Evolutionary conservation across 1,284 basidiomycete species (phyloP).

Genomic region (Heliocybe sulcata): DNA sequence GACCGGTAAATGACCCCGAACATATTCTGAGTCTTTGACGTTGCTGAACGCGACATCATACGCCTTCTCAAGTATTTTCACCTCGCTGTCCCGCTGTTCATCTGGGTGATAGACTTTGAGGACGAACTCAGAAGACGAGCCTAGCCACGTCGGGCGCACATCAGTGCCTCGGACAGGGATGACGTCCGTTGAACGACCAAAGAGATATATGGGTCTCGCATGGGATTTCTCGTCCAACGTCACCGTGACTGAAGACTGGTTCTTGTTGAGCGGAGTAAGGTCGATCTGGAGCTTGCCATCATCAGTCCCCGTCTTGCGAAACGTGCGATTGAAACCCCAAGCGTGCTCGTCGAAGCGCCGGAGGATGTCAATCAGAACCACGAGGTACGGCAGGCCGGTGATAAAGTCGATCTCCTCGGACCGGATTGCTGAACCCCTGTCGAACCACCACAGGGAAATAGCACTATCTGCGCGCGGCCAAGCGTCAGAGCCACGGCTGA

Average conservation of each 20-base stretch:
- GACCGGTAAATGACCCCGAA: conserved; percentile 13
- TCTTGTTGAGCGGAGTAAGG: not conserved
- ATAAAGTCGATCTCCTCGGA: conserved; percentile 4
- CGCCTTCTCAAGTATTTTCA: conserved; percentile 11
- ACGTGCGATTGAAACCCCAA: conserved; percentile 1
- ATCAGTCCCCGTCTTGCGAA: not conserved
- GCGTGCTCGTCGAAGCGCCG: conserved; percentile 3
- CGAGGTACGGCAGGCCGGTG: not conserved
- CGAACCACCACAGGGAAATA: conserved; percentile 4
- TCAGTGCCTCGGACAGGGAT: not conserved
- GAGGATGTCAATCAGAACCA: conserved; percentile 3
- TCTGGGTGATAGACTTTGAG: conserved; percentile 17
- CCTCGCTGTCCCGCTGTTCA: conserved; percentile 8
- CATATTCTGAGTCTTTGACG: conserved; percentile 3
- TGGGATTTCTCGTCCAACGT: not conserved
- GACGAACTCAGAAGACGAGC: not conserved
- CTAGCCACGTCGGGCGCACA: not conserved
- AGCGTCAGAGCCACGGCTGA: not conserved
- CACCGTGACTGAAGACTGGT: not conserved
- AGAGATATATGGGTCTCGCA: not conserved
- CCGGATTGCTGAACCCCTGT: conserved; percentile 2
- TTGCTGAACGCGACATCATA: not conserved
- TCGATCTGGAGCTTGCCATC: not conserved
- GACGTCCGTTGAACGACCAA: not conserved
- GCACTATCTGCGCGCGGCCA: not conserved